phyloP scores from a whole-genome alignment of 2,329 filamentous ascomycete genomes.

The Calonectria naviculata region DNA sequence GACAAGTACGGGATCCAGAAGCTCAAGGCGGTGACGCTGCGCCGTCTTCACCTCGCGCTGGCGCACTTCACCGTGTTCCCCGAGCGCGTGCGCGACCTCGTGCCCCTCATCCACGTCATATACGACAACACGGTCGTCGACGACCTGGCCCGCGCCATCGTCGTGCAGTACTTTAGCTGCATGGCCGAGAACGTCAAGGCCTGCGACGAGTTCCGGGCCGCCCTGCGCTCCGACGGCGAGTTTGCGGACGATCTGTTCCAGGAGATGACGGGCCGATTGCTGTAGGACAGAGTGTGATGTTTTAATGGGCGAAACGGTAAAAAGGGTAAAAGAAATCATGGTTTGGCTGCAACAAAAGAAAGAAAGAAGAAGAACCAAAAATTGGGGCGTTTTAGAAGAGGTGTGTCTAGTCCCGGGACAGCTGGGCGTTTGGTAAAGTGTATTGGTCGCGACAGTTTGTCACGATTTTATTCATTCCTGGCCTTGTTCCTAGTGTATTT shows the following conservation, averaged over 20 bases:
- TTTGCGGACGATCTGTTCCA: constrained; percentile 32
- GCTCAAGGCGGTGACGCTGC: constrained; percentile 28
- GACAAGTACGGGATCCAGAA: constrained; percentile 35
- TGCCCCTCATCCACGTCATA: constrained; percentile 28
- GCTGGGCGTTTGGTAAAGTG: background rate
- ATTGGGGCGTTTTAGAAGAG: background rate
- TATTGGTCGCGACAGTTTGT: background rate
- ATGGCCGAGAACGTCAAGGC: constrained; percentile 30
- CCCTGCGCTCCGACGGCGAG: constrained; percentile 29
- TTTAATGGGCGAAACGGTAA: background rate
- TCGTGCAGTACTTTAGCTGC: constrained; percentile 34
- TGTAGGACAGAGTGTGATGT: background rate
- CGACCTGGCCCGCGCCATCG: constrained; percentile 32
- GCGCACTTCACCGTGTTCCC: constrained; percentile 22
- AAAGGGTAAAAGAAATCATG: background rate
- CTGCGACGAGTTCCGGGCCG: constrained; percentile 22
- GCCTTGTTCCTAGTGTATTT: background rate
- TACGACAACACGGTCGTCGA: constrained; percentile 35
- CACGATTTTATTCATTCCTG: background rate
- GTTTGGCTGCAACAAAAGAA: background rate
- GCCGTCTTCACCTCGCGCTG: constrained; percentile 34
- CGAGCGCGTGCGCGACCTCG: constrained; percentile 30
- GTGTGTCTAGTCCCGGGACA: background rate
- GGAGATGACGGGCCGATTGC: constrained; percentile 25
- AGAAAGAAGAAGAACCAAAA: background rate